A percentile compares a stretch with the other conserved stretches of the same genome.
Evolutionary conservation across 305 asterid genomes (phyloP).

Genomic region (Fraxinus paxiana): DNA sequence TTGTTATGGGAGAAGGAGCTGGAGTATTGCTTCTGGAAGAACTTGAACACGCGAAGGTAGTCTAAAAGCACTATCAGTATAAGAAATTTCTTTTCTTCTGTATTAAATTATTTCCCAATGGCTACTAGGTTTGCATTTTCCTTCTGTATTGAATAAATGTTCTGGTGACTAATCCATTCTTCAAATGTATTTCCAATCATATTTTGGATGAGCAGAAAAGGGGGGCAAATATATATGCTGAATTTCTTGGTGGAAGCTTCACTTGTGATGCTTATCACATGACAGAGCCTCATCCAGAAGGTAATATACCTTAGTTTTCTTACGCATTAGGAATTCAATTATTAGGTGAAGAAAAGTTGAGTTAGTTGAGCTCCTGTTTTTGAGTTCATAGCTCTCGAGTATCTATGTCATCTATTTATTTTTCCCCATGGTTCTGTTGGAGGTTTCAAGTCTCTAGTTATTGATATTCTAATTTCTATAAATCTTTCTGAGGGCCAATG

Average conservation of each 20-base stretch:
- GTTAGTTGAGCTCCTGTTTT: slow-evolving; percentile 1
- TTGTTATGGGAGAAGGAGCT: slow-evolving; percentile 96
- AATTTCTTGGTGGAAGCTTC: slow-evolving; percentile 97
- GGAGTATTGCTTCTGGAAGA: slow-evolving; percentile 89
- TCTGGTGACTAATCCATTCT: slow-evolving; percentile 8
- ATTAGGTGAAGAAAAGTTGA: neutral
- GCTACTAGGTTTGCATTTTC: neutral
- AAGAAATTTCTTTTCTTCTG: neutral
- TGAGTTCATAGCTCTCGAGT: neutral
- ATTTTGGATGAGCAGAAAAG: slow-evolving; percentile 53
- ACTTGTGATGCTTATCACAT: slow-evolving; percentile 90
- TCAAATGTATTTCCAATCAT: slow-evolving; percentile 18
- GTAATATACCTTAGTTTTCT: slow-evolving; percentile 32
- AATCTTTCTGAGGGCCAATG: neutral
- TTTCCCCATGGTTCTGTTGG: neutral
- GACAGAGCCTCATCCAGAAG: slow-evolving; percentile 95
- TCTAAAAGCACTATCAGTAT: neutral
- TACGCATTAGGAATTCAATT: slow-evolving; percentile 5
- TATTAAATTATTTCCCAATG: neutral
- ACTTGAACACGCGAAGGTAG: slow-evolving; percentile 91
- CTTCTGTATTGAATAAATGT: slow-evolving; percentile 9
- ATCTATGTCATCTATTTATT: neutral
- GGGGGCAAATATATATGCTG: slow-evolving; percentile 85
- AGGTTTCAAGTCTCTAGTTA: neutral
- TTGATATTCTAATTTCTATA: neutral